Base-by-base conservation (phyloP, 2,329 filamentous ascomycete genomes). In the Aaosphaeria pasadenensis region DNA sequence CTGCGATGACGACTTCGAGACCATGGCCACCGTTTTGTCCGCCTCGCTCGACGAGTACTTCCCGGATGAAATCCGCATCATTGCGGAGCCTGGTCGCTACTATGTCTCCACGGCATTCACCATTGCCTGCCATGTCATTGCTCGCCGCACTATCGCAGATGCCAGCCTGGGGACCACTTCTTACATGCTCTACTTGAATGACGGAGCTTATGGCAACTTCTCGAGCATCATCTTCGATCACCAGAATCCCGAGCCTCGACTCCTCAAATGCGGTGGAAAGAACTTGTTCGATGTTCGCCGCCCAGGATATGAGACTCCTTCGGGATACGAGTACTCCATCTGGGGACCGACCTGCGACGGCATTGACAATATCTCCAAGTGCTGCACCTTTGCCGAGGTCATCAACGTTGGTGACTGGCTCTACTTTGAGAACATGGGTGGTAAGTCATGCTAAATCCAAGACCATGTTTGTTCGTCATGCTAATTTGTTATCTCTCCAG, bases 191-290 rank as follows among this genome's bases (percentile, higher is more conserved):
- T 99, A 99, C 71, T 77, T 97, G 70, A 99, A 99, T 69, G 94
- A 99, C 60, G 94, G 94, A 30, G 87, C 97, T 46, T 99, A 99
- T 66, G 94, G 94, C 64, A 97, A 97, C 77, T 97, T 99, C 69
- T 95, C 90, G 57, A 95, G 91, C 83, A 97, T 97, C 80, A 96
- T 97, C 78, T 99, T 96, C 70, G 94, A 97, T 67, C 94, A 97
- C 73, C 94, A 99, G 79, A 83, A 95, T 63, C 94, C 94, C 1
- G 74, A 88, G 41, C 89, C 92, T 47, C 89, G 88, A 72, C 82
- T 97, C 49, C 78, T 99, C 46, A 86, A 84, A 57, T 76, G 80
- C 17, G 77, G 79, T 51, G 72, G 79, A 53, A 74, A 77, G 51
- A 80, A 81, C 53, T 67, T 84, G 64, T 86, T 85, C 68, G 74